Evolutionary conservation across 2,329 filamentous ascomycete genomes (phyloP).

Genomic region (Bimuria novae-zelandiae): DNA sequence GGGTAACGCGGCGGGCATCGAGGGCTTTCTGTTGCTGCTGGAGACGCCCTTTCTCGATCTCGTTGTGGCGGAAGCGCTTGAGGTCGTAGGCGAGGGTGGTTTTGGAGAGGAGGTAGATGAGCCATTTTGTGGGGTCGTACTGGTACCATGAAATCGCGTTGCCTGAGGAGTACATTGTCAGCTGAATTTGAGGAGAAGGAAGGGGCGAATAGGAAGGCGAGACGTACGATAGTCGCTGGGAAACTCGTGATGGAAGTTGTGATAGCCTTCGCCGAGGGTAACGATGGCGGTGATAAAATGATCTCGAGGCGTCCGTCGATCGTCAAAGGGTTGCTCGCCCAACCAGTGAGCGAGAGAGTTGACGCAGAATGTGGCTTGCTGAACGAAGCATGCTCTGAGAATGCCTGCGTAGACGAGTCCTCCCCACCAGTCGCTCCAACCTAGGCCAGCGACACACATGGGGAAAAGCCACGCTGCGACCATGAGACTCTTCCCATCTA

Average conservation of each 20-base stretch:
- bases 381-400: constrained; percentile 54
- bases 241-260: constrained; percentile 51
- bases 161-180: constrained; percentile 20
- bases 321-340: constrained; percentile 51
- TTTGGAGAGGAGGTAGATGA: constrained; percentile 41
- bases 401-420: constrained; percentile 56
- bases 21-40: constrained; percentile 49
- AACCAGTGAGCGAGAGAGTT: constrained; percentile 59
- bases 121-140: constrained; percentile 50
- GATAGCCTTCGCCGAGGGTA: constrained; percentile 49
- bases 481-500: constrained; percentile 46
- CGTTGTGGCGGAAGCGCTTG: constrained; percentile 47
- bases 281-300: constrained; percentile 46
- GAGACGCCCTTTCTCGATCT: constrained; percentile 48
- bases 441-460: constrained; percentile 50
- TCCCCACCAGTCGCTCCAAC: constrained; percentile 55
- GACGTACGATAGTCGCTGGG: constrained; percentile 46
- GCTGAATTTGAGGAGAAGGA: too few relatives aligned
- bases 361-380: constrained; percentile 58
- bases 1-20: constrained; percentile 38
- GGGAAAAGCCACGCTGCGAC: constrained; percentile 52
- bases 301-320: constrained; percentile 44
- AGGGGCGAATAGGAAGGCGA: neutral
- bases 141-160: constrained; percentile 47
- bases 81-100: constrained; percentile 42